These are phyloP conservation scores for Talaromyces albobiverticillius DNA, from an alignment of 2,329 filamentous ascomycete species.

Conservation along the genomic window DNA sequence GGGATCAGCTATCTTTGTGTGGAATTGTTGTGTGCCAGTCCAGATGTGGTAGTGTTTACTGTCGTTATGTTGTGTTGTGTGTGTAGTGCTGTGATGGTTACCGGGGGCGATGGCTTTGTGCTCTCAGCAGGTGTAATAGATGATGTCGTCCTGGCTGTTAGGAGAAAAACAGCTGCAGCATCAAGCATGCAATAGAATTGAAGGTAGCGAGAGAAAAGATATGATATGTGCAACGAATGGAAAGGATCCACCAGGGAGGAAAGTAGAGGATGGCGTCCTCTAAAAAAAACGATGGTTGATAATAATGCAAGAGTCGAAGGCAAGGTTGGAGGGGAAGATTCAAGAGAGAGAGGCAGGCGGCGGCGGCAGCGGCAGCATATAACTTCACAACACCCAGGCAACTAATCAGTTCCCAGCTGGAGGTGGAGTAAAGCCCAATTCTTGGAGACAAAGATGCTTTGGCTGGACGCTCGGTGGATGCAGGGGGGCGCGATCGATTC, in stretches of 20 bases:
- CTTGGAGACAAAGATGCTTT: too few relatives aligned
- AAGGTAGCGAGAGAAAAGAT: neutral
- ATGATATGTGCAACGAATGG: conserved; percentile 18
- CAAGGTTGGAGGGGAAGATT: neutral
- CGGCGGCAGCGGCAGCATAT: too few relatives aligned
- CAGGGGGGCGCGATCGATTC: too few relatives aligned
- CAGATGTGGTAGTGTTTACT: neutral
- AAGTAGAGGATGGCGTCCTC: conserved; percentile 15
- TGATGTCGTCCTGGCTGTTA: too few relatives aligned
- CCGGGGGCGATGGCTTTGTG: neutral
- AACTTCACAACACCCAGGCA: too few relatives aligned
- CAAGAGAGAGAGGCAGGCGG: neutral
- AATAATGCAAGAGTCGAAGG: neutral
- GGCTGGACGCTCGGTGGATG: neutral
- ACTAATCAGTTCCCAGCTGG: too few relatives aligned
- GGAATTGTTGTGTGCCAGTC: neutral
- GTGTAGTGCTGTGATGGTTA: neutral
- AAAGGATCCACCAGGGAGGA: conserved; percentile 18
- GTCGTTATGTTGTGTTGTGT: neutral
- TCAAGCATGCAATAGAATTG: too few relatives aligned
- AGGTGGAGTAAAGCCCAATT: too few relatives aligned
- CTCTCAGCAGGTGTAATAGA: too few relatives aligned
- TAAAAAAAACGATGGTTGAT: neutral
- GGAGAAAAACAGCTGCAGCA: too few relatives aligned
- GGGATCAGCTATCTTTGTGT: neutral